These are phyloP conservation scores for Populus alba DNA, from an alignment of 345 rosid genomes.

Conservation along the genomic window DNA sequence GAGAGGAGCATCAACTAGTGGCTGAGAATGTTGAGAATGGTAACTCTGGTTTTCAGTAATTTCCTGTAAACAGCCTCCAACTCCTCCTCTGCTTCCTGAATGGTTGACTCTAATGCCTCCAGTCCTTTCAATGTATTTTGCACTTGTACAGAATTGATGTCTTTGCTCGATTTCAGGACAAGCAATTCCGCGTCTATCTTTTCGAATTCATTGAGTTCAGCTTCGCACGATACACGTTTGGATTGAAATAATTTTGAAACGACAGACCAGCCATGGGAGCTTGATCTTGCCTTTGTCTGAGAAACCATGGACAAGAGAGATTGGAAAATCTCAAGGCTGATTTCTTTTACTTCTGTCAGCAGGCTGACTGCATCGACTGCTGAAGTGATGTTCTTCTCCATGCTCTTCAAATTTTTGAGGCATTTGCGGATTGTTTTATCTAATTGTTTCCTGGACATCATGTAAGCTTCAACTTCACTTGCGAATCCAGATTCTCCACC, in stretches of 20 bases:
- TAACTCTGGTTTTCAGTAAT: not conserved
- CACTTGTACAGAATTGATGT: not conserved
- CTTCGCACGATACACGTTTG: not conserved
- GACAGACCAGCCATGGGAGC: not conserved
- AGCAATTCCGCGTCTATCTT: not conserved
- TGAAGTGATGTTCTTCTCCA: not conserved
- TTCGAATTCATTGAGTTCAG: not conserved
- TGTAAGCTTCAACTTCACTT: constrained; percentile 1
- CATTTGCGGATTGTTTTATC: not conserved
- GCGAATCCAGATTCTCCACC: not conserved
- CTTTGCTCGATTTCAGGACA: not conserved
- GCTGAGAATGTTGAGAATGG: not conserved
- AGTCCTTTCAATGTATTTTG: not conserved
- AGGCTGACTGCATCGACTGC: not conserved
- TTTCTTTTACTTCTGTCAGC: not conserved
- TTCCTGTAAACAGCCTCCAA: not conserved
- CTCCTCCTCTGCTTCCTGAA: not conserved
- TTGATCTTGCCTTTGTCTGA: not conserved
- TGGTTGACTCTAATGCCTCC: not conserved
- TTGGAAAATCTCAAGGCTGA: not conserved
- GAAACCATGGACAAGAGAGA: not conserved
- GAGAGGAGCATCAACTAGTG: not conserved
- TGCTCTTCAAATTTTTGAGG: not conserved
- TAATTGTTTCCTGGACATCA: constrained; percentile 2
- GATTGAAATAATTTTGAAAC: not conserved